Base-by-base conservation (phyloP, 768 basidiomycete genomes). In the Rhodotorula toruloides region DNA sequence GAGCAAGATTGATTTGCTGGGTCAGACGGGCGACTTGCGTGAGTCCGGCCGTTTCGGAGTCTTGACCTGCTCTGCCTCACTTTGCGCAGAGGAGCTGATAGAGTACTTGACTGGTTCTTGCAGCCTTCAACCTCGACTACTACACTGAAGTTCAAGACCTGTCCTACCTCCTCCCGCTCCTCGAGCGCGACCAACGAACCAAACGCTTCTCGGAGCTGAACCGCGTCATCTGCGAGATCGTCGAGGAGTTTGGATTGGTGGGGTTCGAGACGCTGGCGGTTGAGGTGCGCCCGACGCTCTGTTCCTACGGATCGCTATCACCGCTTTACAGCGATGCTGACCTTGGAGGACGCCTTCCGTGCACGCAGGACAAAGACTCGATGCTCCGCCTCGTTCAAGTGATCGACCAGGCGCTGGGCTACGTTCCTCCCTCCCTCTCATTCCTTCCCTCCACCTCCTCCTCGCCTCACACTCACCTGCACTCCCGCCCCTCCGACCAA, bases 81-180 rank as follows among this genome's bases (percentile, higher is more conserved):
- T 54, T 44, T 37, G 31, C 27, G 17, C 22, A 3, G 27, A 31
- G 29, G 40, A 40, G 40, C 12, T 10, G 12, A 11, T 10, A 40
- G 12, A 11, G 19, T 40, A 40, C 12, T 10, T 42, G 16, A 43
- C 36, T 29, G 14, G 12, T 39, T 21, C 31, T 3, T 31, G 16
- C 72, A 96, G 94, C 94, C 49, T 98, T 99, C 81, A 96, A 94
- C 74, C 86, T 99, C 36, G 90, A 91, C 71, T 99, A 89, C 77
- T 98, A 98, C 77, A 97, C 96, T 47, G 92, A 99, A 78, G 96
- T 96, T 0, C 92, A 96, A 77, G 94, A 99, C 75, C 82, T 99
- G 0, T 87, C 87, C 2, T 87, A 97, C 76, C 84, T 99, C 29
- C 85, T 90, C 70, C 87, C 86, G 68, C 79, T 84, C 1, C 83